phyloP scores from a whole-genome alignment of 331 rosid species.

The Spiraea crenata region DNA sequence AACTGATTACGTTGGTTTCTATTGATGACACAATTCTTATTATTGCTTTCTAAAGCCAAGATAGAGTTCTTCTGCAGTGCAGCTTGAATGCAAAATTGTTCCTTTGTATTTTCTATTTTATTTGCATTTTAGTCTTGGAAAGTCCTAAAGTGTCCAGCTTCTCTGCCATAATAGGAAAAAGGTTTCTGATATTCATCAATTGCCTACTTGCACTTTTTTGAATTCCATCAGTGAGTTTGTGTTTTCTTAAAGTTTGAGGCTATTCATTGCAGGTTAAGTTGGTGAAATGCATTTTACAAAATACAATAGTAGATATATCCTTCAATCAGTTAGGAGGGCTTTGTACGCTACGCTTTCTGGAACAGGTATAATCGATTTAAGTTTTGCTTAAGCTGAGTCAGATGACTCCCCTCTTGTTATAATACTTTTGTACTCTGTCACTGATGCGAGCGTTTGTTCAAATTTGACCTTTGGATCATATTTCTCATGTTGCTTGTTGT shows the following conservation, averaged over 20 bases:
- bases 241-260: slow-evolving; percentile 2
- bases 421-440: neutral
- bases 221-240: neutral
- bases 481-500: slow-evolving; percentile 1
- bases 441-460: neutral
- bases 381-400: neutral
- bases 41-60: too few species aligned
- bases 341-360: slow-evolving; percentile 82
- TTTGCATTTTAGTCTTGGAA: neutral
- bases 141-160: too few species aligned
- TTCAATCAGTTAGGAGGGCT: slow-evolving; percentile 95
- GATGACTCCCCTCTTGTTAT: neutral
- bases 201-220: neutral
- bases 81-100: too few species aligned
- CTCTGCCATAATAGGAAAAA: too few species aligned
- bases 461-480: neutral
- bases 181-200: too few species aligned
- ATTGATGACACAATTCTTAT: too few species aligned
- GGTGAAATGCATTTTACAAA: slow-evolving; percentile 78
- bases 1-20: too few species aligned
- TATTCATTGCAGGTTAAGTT: slow-evolving; percentile 79
- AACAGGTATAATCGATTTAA: slow-evolving; percentile 51
- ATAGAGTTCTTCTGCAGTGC: too few species aligned
- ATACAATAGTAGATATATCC: slow-evolving; percentile 85
- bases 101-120: neutral